Evolutionary conservation across 1,284 basidiomycete genomes (phyloP), one percentile per base, ranked within the genome.

Genomic region (Apiotrichum laibachii): DNA sequence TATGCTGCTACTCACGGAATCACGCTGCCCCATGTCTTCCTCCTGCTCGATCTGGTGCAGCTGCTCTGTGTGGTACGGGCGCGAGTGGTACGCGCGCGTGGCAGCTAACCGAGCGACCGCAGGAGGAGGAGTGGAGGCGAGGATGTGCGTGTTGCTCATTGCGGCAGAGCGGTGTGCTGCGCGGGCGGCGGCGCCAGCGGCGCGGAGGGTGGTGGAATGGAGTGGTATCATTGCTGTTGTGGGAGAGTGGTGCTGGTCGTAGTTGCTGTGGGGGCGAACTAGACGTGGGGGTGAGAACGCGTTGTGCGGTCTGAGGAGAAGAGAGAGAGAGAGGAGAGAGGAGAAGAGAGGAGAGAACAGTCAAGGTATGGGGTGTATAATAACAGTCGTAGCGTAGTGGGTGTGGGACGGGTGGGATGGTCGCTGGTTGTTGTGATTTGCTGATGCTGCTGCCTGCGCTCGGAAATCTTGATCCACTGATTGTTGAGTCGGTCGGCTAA

Each of bases 11-110:
- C 59, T 15, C 34, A 60, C 59, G n/a, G 55, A 40, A 35, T 60
- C 59, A 31, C 50, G 53, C 31, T 56, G 46, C 15, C 54, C 55
- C 15, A 56, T 26, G n/a, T 60, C 55, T n/a, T 44, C 59, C 48
- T 60, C 50, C 42, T 60, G 46, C 39, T 56, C 40, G 31, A 45
- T 49, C 9, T 40, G 26, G 21, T 59, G 57, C 48, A 55, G 45
- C 42, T 60, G 46, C 39, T 56, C 40, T 19, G 39, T 49, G 5
- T 40, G 26, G 21, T 59, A 53, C 48, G 51, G 39, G 34, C 57
- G 57, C 8, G 57, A 51, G 37, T 59, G 52, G 56, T 53, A 57
- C 10, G 37, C 37, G 26, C 16, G 46, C 6, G 46, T 26, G 11
- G 15, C 22, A 31, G 46, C 46, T 26, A 8, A 26, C 42, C 22